Evolutionary conservation across 495 filamentous ascomycete genomes (phyloP).

Genomic region (Talaromyces nanjingensis): DNA sequence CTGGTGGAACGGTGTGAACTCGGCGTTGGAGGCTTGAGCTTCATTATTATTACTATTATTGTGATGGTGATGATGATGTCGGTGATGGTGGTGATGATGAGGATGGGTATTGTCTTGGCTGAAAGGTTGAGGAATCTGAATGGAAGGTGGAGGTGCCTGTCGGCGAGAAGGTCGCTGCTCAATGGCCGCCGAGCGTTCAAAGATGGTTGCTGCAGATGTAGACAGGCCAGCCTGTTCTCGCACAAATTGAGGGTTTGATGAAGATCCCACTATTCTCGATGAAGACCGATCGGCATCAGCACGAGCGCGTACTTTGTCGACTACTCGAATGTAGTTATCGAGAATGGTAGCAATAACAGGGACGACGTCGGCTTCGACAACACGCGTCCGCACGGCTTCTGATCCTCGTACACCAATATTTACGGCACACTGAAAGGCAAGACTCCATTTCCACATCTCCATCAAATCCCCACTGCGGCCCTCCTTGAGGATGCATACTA

Average conservation of each 20-base stretch:
- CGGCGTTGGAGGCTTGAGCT: conserved; percentile 35
- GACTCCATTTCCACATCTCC: conserved; percentile 99
- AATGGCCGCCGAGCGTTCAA: conserved; percentile 30
- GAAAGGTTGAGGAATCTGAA: conserved; percentile 63
- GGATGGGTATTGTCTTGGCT: conserved; percentile 40
- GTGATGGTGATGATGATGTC: conserved; percentile 11
- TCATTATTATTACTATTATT: conserved; percentile 25
- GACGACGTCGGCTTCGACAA: conserved; percentile 98
- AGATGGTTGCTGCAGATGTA: conserved; percentile 24
- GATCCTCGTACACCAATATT: conserved; percentile 97
- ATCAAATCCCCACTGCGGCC: conserved; percentile 95
- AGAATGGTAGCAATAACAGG: conserved; percentile 98
- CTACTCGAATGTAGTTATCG: conserved; percentile 94
- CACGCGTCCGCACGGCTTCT: conserved; percentile 83
- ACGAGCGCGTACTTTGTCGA: conserved; percentile 83
- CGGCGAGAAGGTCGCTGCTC: conserved; percentile 51
- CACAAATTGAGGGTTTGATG: conserved; percentile 12
- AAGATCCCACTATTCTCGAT: conserved; percentile 27
- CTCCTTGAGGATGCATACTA: conserved; percentile 96
- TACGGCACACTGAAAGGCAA: conserved; percentile 96
- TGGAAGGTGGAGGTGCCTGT: conserved; percentile 62
- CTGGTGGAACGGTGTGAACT: conserved; percentile 60
- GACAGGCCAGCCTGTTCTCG: conserved; percentile 18
- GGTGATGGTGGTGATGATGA: conserved; percentile 8
- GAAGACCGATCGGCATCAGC: conserved; percentile 57